Evolutionary conservation across 257 asterid genomes (phyloP).

Genomic region (Forsythia viridissima): DNA sequence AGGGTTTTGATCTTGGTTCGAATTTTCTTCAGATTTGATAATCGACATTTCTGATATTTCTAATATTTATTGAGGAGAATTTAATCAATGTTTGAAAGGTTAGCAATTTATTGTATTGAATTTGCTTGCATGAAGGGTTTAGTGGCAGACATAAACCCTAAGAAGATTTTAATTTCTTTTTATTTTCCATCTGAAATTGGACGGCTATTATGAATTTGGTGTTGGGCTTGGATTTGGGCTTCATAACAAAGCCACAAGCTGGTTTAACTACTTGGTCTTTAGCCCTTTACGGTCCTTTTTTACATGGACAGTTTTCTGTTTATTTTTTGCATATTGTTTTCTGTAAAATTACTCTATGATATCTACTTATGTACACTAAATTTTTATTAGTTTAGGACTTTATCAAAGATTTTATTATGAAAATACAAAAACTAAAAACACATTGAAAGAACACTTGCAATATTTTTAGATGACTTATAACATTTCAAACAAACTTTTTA

Average conservation of each 20-base stretch:
- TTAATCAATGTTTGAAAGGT: not conserved
- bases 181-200: not conserved
- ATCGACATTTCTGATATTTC: constrained; percentile 36
- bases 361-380: too few relatives aligned
- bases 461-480: not conserved
- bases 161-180: not conserved
- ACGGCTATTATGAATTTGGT: not conserved
- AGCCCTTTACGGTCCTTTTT: not conserved
- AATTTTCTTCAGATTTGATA: constrained; percentile 29
- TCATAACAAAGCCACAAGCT: not conserved
- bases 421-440: too few relatives aligned
- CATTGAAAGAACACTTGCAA: not conserved
- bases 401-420: too few relatives aligned
- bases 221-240: not conserved
- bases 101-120: constrained; percentile 9
- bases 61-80: not conserved
- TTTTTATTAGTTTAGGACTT: too few relatives aligned
- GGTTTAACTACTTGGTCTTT: not conserved
- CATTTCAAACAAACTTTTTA: too few relatives aligned
- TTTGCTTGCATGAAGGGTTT: constrained; percentile 14
- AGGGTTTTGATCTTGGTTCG: constrained; percentile 31
- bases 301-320: too few relatives aligned
- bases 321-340: too few relatives aligned
- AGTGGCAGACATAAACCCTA: constrained; percentile 33
- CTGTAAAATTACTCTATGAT: too few relatives aligned